These are phyloP conservation scores for Spongospora subterranea DNA, from an alignment of 208 protist genomes.

Conservation along the genomic window DNA sequence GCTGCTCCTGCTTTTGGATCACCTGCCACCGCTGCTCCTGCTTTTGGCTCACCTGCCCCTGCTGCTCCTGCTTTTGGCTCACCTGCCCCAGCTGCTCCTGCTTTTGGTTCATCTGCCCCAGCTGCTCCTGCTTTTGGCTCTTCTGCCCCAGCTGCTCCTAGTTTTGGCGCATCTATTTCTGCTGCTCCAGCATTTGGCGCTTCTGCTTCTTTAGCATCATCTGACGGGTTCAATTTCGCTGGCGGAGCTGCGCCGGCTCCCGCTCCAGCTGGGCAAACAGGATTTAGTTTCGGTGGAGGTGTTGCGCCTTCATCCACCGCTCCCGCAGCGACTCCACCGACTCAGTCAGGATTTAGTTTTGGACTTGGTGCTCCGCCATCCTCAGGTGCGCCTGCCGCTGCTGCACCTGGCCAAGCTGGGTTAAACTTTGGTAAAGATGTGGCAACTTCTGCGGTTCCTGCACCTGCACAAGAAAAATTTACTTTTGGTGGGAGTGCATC, in stretches of 20 bases:
- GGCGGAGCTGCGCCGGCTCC: neutral
- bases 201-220: too few relatives aligned
- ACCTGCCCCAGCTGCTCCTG: too few relatives aligned
- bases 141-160: too few relatives aligned
- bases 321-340: neutral
- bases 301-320: neutral
- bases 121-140: too few relatives aligned
- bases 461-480: neutral
- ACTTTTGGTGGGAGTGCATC: neutral
- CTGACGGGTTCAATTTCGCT: neutral
- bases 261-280: neutral
- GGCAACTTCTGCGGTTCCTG: neutral
- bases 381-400: neutral
- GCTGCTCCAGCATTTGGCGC: too few relatives aligned
- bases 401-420: neutral
- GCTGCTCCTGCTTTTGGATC: too few relatives aligned
- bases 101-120: too few relatives aligned
- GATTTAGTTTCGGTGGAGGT: neutral
- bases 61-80: too few relatives aligned
- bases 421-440: constrained; percentile 8
- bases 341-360: neutral
- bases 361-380: neutral
- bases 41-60: too few relatives aligned
- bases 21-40: too few relatives aligned
- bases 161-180: too few relatives aligned